Base-by-base conservation (phyloP, 306 rosid species). In the Medicago ruthenica region DNA sequence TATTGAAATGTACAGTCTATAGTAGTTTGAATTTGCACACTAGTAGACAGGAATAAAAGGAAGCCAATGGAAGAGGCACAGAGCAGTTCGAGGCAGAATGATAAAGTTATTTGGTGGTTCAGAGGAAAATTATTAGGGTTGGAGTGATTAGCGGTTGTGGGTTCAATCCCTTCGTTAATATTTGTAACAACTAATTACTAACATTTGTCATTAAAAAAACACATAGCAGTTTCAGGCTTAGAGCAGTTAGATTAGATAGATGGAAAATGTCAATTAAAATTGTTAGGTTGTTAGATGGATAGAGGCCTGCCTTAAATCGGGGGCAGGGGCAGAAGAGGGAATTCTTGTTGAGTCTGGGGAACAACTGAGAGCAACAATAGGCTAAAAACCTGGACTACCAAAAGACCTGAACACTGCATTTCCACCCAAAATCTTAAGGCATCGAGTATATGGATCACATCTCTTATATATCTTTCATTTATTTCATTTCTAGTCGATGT, bases 51-150 rank as follows among this genome's bases (percentile, higher is more conserved):
- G 71, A 67, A 64, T 16, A 37, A 64, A 37, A 9, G n/a, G 11
- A 64, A 64, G 47, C 27, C 40, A 64, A 20, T 16, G 37, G 70
- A 37, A 37, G 70, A 37, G 24, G 37, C 21, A 63, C 67, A 62
- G n/a, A 15, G 45, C 22, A 62, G n/a, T 12, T 45, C 15, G 36
- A 45, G 14, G 51, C 16, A 15, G 15, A 45, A 45, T 45, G 51
- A 45, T 45, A 45, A 13, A 0, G 51, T 13, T n/a, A 15, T 45
- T 45, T 45, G 51, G 31, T 27, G 31, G 31, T 27, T 27, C 31
- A 27, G 51, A 12, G 51, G 51, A 45, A 5, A 15, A 45, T 12
- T 12, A 45, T 45, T 4, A 45, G 51, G 51, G 51, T 45, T 45
- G 14, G 51, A 12, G n/a, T 45, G n/a, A 45, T 45, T 11, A 45